These are phyloP conservation scores for Wilhelminamyces savonicus DNA, from an alignment of 805 yeast genomes.

Conservation along the genomic window DNA sequence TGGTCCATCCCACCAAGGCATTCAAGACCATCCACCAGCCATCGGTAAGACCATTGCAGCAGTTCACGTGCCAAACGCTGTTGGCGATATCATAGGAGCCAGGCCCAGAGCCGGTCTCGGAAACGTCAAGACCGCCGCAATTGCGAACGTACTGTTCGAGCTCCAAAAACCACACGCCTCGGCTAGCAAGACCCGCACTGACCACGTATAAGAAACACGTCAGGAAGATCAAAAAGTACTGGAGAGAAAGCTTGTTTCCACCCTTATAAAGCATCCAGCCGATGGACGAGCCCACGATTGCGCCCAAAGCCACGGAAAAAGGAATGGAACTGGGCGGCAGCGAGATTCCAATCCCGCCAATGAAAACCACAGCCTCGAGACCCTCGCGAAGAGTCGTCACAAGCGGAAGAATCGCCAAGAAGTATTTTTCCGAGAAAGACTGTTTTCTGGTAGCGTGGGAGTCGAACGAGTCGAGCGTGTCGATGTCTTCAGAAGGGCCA, in stretches of 20 bases:
- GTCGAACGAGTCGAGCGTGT: background rate
- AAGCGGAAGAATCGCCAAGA: constrained; percentile 20
- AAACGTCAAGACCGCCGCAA: constrained; percentile 37
- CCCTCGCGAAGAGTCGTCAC: constrained; percentile 24
- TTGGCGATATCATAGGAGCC: constrained; percentile 37
- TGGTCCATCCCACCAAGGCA: constrained; percentile 42
- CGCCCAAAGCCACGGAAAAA: constrained; percentile 21
- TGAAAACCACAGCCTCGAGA: constrained; percentile 70
- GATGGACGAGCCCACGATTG: constrained; percentile 23
- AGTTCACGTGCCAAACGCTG: constrained; percentile 42
- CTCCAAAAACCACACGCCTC: constrained; percentile 41
- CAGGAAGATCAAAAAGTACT: constrained; percentile 31
- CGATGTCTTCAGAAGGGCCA: too few relatives aligned
- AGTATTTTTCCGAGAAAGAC: constrained; percentile 15
- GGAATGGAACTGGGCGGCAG: constrained; percentile 25
- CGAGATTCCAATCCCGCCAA: constrained; percentile 38
- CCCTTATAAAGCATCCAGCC: constrained; percentile 32
- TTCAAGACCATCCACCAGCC: constrained; percentile 44
- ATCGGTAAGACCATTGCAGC: constrained; percentile 38
- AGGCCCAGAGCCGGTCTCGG: constrained; percentile 41
- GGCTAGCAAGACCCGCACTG: constrained; percentile 38
- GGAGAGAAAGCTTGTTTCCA: constrained; percentile 37
- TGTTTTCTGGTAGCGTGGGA: background rate
- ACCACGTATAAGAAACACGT: constrained; percentile 38
- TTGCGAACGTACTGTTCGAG: constrained; percentile 29